Percentiles rank a stretch among this genome's conserved stretches.
Conservation (phyloP, 352 stramenopile genomes). For the Phytopythium boreale region DNA sequence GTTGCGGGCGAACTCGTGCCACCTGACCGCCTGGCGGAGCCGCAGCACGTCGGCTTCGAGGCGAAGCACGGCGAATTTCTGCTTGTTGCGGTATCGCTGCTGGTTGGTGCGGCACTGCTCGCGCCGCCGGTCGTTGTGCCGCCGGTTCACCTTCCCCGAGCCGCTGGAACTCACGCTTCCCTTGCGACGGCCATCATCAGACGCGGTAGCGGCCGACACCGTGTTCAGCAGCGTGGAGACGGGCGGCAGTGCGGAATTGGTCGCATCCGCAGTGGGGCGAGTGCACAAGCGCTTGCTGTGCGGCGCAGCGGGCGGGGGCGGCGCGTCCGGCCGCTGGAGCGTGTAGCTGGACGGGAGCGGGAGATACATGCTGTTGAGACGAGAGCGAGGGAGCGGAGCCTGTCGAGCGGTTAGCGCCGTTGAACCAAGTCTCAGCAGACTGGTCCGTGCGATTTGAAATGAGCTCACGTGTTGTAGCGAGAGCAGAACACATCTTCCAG, state of each 20-base stretch:
- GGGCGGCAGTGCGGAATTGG: not conserved
- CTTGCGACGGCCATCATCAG: not conserved
- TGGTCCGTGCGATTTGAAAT: too few relatives aligned
- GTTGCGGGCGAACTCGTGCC: slow-evolving; percentile 7
- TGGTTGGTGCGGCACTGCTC: slow-evolving; percentile 47
- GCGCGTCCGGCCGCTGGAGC: not conserved
- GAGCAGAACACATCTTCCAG: too few relatives aligned
- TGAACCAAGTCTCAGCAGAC: too few relatives aligned
- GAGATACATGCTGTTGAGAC: not conserved
- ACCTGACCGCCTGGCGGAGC: slow-evolving; percentile 19
- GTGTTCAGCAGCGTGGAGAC: not conserved
- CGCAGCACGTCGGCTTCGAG: slow-evolving; percentile 19
- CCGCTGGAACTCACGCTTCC: not conserved
- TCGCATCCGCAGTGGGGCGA: too few relatives aligned
- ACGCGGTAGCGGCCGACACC: too few relatives aligned
- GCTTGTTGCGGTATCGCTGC: slow-evolving; percentile 39
- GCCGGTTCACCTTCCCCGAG: not conserved
- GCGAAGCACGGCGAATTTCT: slow-evolving; percentile 11
- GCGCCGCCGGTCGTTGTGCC: slow-evolving; percentile 14
- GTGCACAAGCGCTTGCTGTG: not conserved
- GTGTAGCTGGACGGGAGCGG: not conserved
- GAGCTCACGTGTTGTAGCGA: too few relatives aligned
- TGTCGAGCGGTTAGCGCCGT: too few relatives aligned
- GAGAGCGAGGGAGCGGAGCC: too few relatives aligned
- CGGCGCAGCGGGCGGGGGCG: too few relatives aligned